Conservation (phyloP, 768 basidiomycete genomes). For the Imleria badia region DNA sequence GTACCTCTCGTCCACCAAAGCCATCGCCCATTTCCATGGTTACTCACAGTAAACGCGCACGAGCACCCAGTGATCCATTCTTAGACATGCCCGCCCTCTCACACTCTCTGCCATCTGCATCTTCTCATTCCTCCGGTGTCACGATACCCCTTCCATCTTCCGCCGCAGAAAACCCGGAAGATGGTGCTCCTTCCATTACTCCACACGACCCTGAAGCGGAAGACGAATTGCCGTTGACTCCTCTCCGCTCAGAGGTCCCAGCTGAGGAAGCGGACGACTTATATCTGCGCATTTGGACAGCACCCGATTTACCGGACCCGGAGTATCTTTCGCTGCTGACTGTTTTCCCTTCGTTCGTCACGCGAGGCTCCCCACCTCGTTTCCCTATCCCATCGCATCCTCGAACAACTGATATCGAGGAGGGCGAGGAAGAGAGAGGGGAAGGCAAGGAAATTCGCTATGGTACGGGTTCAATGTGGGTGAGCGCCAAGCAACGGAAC, state of each 20-base stretch:
- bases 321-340: conserved; percentile 68
- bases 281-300: conserved; percentile 76
- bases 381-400: conserved; percentile 48
- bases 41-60: conserved; percentile 58
- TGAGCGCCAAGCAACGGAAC: conserved; percentile 57
- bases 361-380: conserved; percentile 66
- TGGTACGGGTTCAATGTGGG: conserved; percentile 86
- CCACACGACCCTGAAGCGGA: conserved; percentile 30
- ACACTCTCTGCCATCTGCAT: conserved; percentile 52
- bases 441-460: conserved; percentile 61
- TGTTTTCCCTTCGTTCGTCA: conserved; percentile 77
- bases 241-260: conserved; percentile 34
- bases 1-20: conserved; percentile 31
- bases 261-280: conserved; percentile 41
- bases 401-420: conserved; percentile 62
- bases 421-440: conserved; percentile 56
- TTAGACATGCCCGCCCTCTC: conserved; percentile 66
- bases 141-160: conserved; percentile 34
- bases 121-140: conserved; percentile 44
- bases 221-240: conserved; percentile 36
- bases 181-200: conserved; percentile 39
- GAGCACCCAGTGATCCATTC: conserved; percentile 80
- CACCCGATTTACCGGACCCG: conserved; percentile 74
- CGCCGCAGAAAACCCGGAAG: conserved; percentile 39
- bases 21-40: conserved; percentile 41